These are phyloP conservation scores for Aquilaria agallochum DNA, from an alignment of 441 rosid species.

Conservation along the genomic window DNA sequence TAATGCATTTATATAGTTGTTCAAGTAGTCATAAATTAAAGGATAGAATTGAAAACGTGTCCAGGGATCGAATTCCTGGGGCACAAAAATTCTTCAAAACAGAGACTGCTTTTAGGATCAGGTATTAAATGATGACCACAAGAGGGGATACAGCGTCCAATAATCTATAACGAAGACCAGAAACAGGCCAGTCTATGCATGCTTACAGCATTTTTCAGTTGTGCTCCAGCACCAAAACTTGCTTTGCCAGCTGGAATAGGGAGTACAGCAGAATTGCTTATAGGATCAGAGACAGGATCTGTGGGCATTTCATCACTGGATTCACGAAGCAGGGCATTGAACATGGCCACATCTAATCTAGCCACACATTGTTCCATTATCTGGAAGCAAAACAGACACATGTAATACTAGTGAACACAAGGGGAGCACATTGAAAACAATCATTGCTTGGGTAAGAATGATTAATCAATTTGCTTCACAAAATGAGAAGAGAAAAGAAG, in stretches of 20 bases:
- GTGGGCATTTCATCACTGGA: conserved; percentile 88
- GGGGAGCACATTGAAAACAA: neutral
- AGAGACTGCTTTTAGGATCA: too few relatives aligned
- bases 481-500: neutral
- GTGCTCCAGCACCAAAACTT: conserved; percentile 97
- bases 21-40: neutral
- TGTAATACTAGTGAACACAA: conserved; percentile 2
- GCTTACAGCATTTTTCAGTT: conserved; percentile 84
- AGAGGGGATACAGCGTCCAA: neutral
- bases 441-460: neutral
- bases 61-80: neutral
- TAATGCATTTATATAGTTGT: neutral
- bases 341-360: conserved; percentile 93
- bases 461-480: neutral
- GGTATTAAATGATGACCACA: too few relatives aligned
- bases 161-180: neutral
- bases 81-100: too few relatives aligned
- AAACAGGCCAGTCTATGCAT: conserved; percentile 8
- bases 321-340: conserved; percentile 96
- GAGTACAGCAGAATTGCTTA: conserved; percentile 73
- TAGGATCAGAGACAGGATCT: conserved; percentile 97
- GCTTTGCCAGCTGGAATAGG: conserved; percentile 81
- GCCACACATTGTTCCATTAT: conserved; percentile 96
- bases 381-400: conserved; percentile 29
- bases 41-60: too few relatives aligned